A percentile compares a stretch with the other conserved stretches of the same genome.
Evolutionary conservation across 2,329 filamentous ascomycete genomes (phyloP).

Genomic region (Fusarium xyrophilum): DNA sequence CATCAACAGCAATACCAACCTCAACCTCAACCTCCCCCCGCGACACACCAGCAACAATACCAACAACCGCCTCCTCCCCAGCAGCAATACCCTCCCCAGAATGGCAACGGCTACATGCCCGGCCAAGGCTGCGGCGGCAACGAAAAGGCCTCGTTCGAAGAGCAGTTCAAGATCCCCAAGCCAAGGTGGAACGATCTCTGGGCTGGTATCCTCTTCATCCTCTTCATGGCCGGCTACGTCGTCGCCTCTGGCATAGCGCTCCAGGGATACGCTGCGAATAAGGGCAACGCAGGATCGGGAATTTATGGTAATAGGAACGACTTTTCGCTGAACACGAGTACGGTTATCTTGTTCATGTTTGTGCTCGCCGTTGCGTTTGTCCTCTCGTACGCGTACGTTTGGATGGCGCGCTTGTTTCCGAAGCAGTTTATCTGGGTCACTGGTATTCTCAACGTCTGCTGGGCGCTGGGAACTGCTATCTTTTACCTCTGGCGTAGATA

Average conservation of each 20-base stretch:
- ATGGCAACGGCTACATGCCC: slow-evolving; percentile 46
- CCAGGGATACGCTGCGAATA: slow-evolving; percentile 72
- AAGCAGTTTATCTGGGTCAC: slow-evolving; percentile 94
- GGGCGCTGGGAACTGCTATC: slow-evolving; percentile 83
- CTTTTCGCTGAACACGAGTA: slow-evolving; percentile 79
- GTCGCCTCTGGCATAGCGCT: slow-evolving; percentile 79
- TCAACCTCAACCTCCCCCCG: slow-evolving; percentile 37
- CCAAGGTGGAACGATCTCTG: slow-evolving; percentile 93
- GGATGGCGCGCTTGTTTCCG: slow-evolving; percentile 76
- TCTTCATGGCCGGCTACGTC: slow-evolving; percentile 74
- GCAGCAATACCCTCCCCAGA: slow-evolving; percentile 39
- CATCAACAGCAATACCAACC: slow-evolving; percentile 41
- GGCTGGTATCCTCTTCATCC: slow-evolving; percentile 81
- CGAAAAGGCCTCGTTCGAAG: slow-evolving; percentile 70
- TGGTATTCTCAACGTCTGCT: slow-evolving; percentile 84
- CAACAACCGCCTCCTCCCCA: slow-evolving; percentile 31
- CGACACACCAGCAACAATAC: slow-evolving; percentile 34
- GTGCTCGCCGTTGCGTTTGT: slow-evolving; percentile 75
- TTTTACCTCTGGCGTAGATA: slow-evolving; percentile 82
- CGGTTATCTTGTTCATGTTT: slow-evolving; percentile 83
- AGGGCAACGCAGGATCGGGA: slow-evolving; percentile 69
- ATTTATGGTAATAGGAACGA: slow-evolving; percentile 74
- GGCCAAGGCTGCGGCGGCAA: slow-evolving; percentile 46
- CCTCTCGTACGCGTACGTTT: slow-evolving; percentile 79
- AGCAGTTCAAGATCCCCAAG: slow-evolving; percentile 80